Conservation (phyloP, 139 green algal genomes). For the Tetradesmus lagerheimii region DNA sequence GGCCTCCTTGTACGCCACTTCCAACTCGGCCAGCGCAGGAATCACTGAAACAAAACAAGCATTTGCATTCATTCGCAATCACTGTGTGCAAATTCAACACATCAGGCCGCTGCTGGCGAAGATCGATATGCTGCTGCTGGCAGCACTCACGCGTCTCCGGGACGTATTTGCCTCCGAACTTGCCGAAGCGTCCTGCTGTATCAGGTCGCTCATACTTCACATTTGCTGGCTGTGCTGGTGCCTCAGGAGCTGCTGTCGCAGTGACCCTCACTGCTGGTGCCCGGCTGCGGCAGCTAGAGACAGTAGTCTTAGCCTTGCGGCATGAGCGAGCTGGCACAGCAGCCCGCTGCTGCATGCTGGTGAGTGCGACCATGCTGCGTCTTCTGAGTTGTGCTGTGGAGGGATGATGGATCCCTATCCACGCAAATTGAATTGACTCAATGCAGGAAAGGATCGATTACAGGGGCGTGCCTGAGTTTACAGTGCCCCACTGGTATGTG, state of each 20-base stretch:
- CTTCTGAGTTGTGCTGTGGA: not conserved
- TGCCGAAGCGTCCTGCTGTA: constrained; percentile 79
- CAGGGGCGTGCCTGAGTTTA: not conserved
- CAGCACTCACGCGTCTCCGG: constrained; percentile 86
- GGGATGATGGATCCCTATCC: not conserved
- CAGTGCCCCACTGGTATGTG: not conserved
- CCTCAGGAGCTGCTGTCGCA: constrained; percentile 28
- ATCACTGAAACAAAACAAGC: constrained; percentile 73
- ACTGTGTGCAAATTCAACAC: not conserved
- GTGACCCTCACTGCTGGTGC: not conserved
- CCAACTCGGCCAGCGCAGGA: constrained; percentile 87
- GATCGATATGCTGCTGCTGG: not conserved
- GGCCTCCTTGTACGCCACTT: constrained; percentile 83
- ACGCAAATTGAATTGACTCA: not conserved
- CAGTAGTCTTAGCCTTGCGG: not conserved
- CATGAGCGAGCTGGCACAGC: not conserved
- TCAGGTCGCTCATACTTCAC: constrained; percentile 77
- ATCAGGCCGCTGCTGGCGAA: not conserved
- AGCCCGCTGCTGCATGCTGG: constrained; percentile 8
- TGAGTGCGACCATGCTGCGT: constrained; percentile 1
- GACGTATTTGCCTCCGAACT: constrained; percentile 97
- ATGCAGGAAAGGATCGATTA: not conserved
- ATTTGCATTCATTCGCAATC: not conserved
- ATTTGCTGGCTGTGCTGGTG: constrained; percentile 2
- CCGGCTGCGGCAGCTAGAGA: not conserved